Base-by-base conservation (phyloP, 1,139 yeast species). In the Meyerozyma carpophila region DNA sequence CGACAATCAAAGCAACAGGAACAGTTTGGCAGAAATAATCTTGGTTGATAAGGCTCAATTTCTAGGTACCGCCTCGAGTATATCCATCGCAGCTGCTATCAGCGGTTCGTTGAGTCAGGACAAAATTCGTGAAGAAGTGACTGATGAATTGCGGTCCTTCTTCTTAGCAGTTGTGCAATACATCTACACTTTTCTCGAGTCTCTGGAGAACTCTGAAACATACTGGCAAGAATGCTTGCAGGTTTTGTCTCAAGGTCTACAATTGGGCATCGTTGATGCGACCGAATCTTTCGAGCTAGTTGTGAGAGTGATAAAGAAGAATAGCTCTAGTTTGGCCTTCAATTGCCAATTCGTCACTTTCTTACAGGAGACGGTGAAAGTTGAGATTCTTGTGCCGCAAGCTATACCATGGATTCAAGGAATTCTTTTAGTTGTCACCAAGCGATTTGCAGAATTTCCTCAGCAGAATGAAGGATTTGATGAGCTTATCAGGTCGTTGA, bases 401-500 rank as follows among this genome's bases (percentile, higher is more conserved):
- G 44, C 55, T 20, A 43, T 41, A 11, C 36, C 49, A 4, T 79
- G 83, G 83, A 43, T 73, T 25, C 67, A 70, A 46, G 77, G 81
- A 50, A 67, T 81, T 4, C 67, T 77, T 52, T 59, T 85, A 8
- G 81, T 76, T 55, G 68, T 82, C 36, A 85, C 91, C 9, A 83
- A 79, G 53, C 68, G 73, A 46, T 70, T 83, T 51, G 83, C 93
- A 1, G 87, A 83, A 53, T 60, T 65, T 4, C 52, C 57, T 1
- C 52, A 50, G 5, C 53, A 75, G 11, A 62, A 77, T 0, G 46
- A 43, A 0, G 58, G 63, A 9, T 77, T 80, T 50, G 45, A 54
- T 32, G 21, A 50, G 27, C 53, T 52, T 32, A 42, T 50, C 13
- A 27, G 37, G 0, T 66, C 69, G 41, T 45, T 71, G 41, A 46